Base-by-base conservation (phyloP, 2,329 filamentous ascomycete species). In the Penicillium sp. region DNA sequence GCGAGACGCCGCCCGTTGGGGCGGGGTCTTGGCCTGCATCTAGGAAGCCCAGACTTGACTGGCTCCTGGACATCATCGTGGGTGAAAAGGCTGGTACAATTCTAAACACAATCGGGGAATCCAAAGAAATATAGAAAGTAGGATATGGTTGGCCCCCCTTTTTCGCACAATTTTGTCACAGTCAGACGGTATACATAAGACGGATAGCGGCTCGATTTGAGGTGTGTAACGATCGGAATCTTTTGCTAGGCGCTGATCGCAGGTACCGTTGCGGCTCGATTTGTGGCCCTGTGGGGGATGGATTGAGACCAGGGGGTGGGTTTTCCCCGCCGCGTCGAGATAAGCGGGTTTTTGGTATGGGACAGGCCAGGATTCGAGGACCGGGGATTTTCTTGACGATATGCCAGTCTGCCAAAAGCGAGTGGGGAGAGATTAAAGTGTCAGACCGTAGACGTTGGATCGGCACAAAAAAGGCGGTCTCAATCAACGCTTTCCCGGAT, bases 31-130 rank as follows among this genome's bases (percentile, higher is more conserved):
- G 69, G 49, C 53, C 64, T 8, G 66, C 55, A 51, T 75, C 73
- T 55, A 72, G 50, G 48, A 67, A 73, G 37, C 71, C 73, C 62
- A 75, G 55, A 57, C 73, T 75, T 26, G 73, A 75, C 64, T 76
- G 74, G 57, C 73, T 76, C 65, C 73, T 68, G 33, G 72, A 73
- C 70, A 73, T 74, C 70, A 75, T 71, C 56, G 48, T 59, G 58
- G 53, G 54, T 53, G 54, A 48, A 29, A 51, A 56, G 54, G 49
- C 33, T 44, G 54, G 31, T 35, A 35, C 44, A 31, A 33, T 13
- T n/a, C 33, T 25, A 23, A 10, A 27, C 25, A 31, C 8, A 19
- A 35, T 29, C 26, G 31, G 43, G 6, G 19, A 25, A 14, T n/a
- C 26, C 14, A 35, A 7, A 23, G 14, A 43, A 44, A 33, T 14